These are phyloP conservation scores for Chaetomiaceae sp. DNA, from an alignment of 2,329 filamentous ascomycete genomes.

Conservation along the genomic window DNA sequence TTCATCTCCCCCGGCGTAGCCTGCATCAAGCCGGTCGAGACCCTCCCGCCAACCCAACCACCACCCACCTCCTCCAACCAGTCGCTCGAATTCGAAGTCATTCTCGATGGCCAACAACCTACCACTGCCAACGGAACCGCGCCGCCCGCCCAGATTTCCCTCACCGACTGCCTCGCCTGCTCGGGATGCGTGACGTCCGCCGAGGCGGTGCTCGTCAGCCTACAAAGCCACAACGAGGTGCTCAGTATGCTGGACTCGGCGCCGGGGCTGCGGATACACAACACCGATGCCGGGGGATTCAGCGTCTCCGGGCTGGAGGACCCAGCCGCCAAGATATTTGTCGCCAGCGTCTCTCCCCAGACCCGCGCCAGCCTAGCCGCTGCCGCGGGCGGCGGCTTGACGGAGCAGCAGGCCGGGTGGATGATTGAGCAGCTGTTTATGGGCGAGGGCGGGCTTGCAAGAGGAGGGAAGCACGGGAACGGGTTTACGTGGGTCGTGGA, in stretches of 20 bases:
- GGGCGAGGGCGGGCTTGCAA: slow-evolving; percentile 63
- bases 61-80: slow-evolving; percentile 23
- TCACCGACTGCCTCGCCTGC: slow-evolving; percentile 96
- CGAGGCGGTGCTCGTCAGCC: slow-evolving; percentile 90
- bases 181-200: slow-evolving; percentile 97
- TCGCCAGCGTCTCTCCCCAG: slow-evolving; percentile 91
- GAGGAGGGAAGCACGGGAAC: slow-evolving; percentile 67
- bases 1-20: slow-evolving; percentile 97
- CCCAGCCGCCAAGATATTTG: slow-evolving; percentile 68
- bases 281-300: slow-evolving; percentile 31
- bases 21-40: slow-evolving; percentile 97
- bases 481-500: slow-evolving; percentile 87
- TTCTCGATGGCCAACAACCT: slow-evolving; percentile 75
- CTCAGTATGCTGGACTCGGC: slow-evolving; percentile 72
- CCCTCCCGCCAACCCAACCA: slow-evolving; percentile 59
- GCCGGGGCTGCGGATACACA: slow-evolving; percentile 44
- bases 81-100: slow-evolving; percentile 73
- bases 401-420: slow-evolving; percentile 67
- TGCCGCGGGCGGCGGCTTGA: slow-evolving; percentile 67
- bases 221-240: slow-evolving; percentile 92
- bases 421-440: slow-evolving; percentile 80
- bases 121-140: slow-evolving; percentile 47
- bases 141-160: slow-evolving; percentile 82
- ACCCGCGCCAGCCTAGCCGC: slow-evolving; percentile 84
- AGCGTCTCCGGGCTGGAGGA: slow-evolving; percentile 51